Conservation (phyloP, 164 flowering plant species). For the Aristolochia contorta region DNA sequence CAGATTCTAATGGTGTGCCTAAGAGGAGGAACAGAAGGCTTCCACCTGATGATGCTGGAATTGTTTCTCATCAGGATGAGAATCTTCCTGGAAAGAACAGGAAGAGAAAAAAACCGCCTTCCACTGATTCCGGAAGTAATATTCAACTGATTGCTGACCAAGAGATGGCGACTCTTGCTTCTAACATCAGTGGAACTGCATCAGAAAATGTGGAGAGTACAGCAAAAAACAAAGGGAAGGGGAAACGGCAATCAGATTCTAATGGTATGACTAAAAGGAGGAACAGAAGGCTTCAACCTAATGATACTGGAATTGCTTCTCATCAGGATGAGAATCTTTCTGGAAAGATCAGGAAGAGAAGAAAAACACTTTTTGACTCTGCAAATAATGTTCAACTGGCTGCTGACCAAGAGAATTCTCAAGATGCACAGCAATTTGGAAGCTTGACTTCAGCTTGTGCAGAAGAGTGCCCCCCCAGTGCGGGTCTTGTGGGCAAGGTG, state of each 20-base stretch:
- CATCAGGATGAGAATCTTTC: constrained; percentile 3
- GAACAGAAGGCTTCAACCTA: background rate
- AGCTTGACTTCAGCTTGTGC: background rate
- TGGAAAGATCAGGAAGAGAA: constrained; percentile 2
- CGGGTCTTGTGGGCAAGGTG: too few species aligned
- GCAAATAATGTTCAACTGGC: background rate
- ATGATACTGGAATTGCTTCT: background rate
- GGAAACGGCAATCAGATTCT: too few species aligned
- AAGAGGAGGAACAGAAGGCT: background rate
- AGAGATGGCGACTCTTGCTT: too few species aligned
- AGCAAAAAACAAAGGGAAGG: too few species aligned
- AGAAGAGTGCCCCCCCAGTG: too few species aligned
- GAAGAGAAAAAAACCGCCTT: constrained; percentile 1
- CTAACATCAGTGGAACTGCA: too few species aligned
- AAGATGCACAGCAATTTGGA: background rate
- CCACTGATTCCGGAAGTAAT: background rate
- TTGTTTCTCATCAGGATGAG: constrained; percentile 1
- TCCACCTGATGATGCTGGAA: background rate
- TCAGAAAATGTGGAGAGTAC: too few species aligned
- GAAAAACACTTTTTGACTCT: background rate
- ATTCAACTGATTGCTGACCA: constrained; percentile 1
- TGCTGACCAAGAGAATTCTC: background rate
- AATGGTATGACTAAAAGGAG: background rate
- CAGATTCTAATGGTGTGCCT: background rate
- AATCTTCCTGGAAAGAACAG: constrained; percentile 1